Base-by-base conservation (phyloP, 2,329 filamentous ascomycete genomes). In the Penicillium hordei region DNA sequence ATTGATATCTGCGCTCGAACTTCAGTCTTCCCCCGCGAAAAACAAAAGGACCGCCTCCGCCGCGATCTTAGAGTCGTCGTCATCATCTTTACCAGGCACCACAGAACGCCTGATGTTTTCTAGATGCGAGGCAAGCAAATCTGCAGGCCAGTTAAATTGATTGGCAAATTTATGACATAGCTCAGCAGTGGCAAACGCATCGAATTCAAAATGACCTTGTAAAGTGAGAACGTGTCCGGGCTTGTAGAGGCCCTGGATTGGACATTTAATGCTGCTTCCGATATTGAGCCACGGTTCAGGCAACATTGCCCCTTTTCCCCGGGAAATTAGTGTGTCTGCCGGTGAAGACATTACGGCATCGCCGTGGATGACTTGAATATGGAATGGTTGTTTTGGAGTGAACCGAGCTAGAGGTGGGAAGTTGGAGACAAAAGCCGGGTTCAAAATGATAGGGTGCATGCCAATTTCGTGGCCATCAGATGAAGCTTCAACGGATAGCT, bases 321-420 rank as follows among this genome's bases (percentile, higher is more conserved):
- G 23, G 6, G 50, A 7, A 25, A 19, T 17, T 8, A 9, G 8
- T n/a, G 15, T n/a, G 3, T 10, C 10, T n/a, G 52, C 51, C 17
- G 33, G 29, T 8, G 44, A 34, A 10, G 61, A 46, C 12, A 63
- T 55, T 1, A 72, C 70, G 19, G 66, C 62, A 54, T 73, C 71
- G 2, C 69, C 68, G 45, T 72, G 71, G 9, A 73, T 60, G 52
- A 72, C 55, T 52, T 72, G 70, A 17, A 73, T 40, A 3, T 59
- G 59, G 44, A 71, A 50, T 34, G 57, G 42, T 7, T 46, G 23
- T 4, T 52, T 36, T 2, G 45, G 21, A 3, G 52, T n/a, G 4
- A 43, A 49, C 1, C 51, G 38, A 2, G n/a, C 31, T 15, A 45
- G 60, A 58, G 27, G 55, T 21, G 44, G 48, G 19, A 21, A 50